Percentiles rank a stretch among this genome's conserved stretches.
These are phyloP conservation scores for Elsinoe australis DNA, from an alignment of 2,329 filamentous ascomycete species.

Conservation along the genomic window DNA sequence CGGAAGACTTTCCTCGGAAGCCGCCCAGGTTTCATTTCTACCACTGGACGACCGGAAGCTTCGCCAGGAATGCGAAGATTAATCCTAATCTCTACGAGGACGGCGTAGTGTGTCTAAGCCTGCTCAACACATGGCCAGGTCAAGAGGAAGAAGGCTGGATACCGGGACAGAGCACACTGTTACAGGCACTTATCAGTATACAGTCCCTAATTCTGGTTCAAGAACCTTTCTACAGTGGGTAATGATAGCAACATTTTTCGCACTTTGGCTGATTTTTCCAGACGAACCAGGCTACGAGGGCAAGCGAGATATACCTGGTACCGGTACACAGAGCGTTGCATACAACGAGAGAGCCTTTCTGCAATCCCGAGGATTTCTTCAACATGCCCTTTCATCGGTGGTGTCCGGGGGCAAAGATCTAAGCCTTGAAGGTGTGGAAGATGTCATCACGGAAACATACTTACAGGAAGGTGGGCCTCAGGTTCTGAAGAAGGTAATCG, in stretches of 20 bases:
- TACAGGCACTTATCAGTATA: slow-evolving; percentile 52
- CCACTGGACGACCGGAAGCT: slow-evolving; percentile 38
- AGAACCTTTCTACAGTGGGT: slow-evolving; percentile 52
- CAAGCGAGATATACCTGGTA: slow-evolving; percentile 36
- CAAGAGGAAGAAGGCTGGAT: slow-evolving; percentile 48
- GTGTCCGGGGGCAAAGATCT: slow-evolving; percentile 3
- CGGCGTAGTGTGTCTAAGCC: slow-evolving; percentile 53
- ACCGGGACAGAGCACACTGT: slow-evolving; percentile 44
- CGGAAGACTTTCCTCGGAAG: slow-evolving; percentile 42
- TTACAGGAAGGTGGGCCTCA: slow-evolving; percentile 28
- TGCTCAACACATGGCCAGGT: slow-evolving; percentile 54
- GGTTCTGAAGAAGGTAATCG: slow-evolving; percentile 40
- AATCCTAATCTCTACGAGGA: slow-evolving; percentile 59
- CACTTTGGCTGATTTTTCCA: slow-evolving; percentile 20
- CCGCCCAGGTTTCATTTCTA: slow-evolving; percentile 53
- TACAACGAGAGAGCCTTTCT: slow-evolving; percentile 51
- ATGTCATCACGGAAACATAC: slow-evolving; percentile 50
- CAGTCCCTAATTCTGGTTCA: slow-evolving; percentile 52
- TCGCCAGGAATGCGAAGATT: slow-evolving; percentile 45
- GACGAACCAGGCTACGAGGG: slow-evolving; percentile 56
- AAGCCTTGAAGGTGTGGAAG: slow-evolving; percentile 38
- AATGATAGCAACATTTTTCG: background rate
- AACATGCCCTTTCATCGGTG: slow-evolving; percentile 13
- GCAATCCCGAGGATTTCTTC: slow-evolving; percentile 45
- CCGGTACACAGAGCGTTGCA: slow-evolving; percentile 39